phyloP scores from a whole-genome alignment of 345 rosid genomes.

The Ricinus communis region DNA sequence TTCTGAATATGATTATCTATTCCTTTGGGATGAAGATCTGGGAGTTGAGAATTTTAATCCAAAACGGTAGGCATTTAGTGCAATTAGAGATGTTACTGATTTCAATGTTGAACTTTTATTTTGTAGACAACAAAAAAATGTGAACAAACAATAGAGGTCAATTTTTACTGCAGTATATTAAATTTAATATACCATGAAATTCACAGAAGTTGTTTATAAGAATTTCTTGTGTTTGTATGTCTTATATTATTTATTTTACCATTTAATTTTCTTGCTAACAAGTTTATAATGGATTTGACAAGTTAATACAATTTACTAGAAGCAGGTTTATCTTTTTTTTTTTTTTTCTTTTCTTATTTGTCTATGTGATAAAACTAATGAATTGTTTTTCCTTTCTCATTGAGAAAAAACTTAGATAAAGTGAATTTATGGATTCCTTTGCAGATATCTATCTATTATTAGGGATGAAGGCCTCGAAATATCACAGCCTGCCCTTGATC shows the following conservation, averaged over 20 bases:
- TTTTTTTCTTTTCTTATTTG: neutral
- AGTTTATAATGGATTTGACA: neutral
- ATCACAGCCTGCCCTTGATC: conserved; percentile 95
- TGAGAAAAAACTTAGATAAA: too few relatives aligned
- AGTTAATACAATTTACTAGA: neutral
- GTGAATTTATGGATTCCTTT: neutral
- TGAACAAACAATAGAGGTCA: too few relatives aligned
- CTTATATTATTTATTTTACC: neutral
- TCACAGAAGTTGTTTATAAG: too few relatives aligned
- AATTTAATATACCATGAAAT: too few relatives aligned
- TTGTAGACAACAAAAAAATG: too few relatives aligned
- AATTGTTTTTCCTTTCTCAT: neutral
- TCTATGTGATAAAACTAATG: neutral
- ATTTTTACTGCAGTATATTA: too few relatives aligned
- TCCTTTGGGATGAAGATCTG: conserved; percentile 97
- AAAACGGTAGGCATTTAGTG: conserved; percentile 38
- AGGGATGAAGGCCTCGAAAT: conserved; percentile 80
- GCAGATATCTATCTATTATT: conserved; percentile 65
- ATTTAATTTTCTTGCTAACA: neutral
- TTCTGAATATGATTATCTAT: conserved; percentile 67
- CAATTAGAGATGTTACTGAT: neutral
- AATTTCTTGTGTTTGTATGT: neutral
- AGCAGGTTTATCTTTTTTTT: neutral
- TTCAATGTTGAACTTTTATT: neutral
- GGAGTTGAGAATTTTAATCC: conserved; percentile 81